A percentile compares a stretch with the other conserved stretches of the same genome.
Conservation (phyloP, 768 basidiomycete genomes). For the Mycena belliarum region DNA sequence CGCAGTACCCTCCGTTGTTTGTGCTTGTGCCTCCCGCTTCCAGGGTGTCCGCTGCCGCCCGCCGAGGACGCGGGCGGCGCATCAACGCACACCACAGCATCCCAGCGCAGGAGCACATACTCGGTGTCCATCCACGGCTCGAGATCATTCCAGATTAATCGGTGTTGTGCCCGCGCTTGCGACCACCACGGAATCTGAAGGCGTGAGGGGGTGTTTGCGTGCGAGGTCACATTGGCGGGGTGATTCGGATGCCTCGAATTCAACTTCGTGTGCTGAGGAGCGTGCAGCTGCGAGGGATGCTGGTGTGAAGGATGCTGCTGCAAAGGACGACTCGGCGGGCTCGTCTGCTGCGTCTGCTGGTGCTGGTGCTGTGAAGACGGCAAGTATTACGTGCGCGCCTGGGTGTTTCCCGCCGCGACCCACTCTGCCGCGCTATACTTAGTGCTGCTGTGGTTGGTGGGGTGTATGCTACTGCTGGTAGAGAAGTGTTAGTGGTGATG, state of each 20-base stretch:
- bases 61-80: slow-evolving; percentile 33
- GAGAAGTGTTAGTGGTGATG: not conserved
- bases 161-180: slow-evolving; percentile 26
- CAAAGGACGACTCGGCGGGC: not conserved
- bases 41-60: too few relatives aligned
- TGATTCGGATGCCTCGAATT: too few relatives aligned
- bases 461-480: not conserved
- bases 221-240: too few relatives aligned
- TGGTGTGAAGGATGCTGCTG: too few relatives aligned
- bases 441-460: not conserved
- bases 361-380: not conserved
- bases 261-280: too few relatives aligned
- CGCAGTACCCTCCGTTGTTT: slow-evolving; percentile 18
- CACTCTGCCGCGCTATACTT: too few relatives aligned
- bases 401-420: too few relatives aligned
- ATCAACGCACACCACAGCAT: slow-evolving; percentile 69
- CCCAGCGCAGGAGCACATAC: slow-evolving; percentile 78
- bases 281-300: too few relatives aligned
- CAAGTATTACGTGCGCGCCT: too few relatives aligned
- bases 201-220: too few relatives aligned
- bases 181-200: too few relatives aligned
- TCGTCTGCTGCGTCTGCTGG: not conserved
- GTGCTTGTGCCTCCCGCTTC: slow-evolving; percentile 47
- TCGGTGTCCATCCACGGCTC: slow-evolving; percentile 42
- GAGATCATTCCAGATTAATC: slow-evolving; percentile 85